Evolutionary conservation across 1,284 basidiomycete species (phyloP).

Genomic region (Cutaneotrichosporon daszewskae): DNA sequence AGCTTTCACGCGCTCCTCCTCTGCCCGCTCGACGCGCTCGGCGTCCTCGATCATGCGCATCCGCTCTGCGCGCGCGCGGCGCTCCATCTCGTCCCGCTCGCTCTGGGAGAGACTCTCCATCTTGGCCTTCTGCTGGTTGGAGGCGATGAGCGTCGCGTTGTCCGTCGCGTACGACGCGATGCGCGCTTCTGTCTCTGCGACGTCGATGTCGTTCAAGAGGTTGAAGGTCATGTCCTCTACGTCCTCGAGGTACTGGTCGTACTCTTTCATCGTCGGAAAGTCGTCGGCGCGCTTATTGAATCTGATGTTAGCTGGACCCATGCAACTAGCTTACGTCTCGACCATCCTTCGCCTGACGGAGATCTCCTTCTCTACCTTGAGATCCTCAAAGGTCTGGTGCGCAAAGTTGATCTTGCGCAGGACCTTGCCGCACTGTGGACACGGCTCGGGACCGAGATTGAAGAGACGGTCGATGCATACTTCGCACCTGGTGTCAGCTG

Average conservation of each 20-base stretch:
- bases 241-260: constrained; percentile 94
- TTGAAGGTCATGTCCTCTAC: constrained; percentile 97
- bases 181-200: constrained; percentile 75
- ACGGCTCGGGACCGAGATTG: constrained; percentile 91
- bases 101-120: constrained; percentile 45
- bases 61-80: constrained; percentile 61
- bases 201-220: constrained; percentile 83
- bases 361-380: constrained; percentile 94
- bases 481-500: constrained; percentile 68
- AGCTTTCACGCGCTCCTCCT: constrained; percentile 40
- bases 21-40: constrained; percentile 57
- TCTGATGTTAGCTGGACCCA: constrained; percentile 49
- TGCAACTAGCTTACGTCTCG: constrained; percentile 59
- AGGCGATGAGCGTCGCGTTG: constrained; percentile 74
- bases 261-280: constrained; percentile 72
- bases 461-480: constrained; percentile 96
- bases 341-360: constrained; percentile 77
- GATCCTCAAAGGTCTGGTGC: constrained; percentile 94
- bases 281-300: constrained; percentile 92
- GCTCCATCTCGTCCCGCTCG: constrained; percentile 66
- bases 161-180: constrained; percentile 72
- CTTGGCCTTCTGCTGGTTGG: constrained; percentile 64
- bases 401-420: constrained; percentile 89
- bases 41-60: constrained; percentile 60
- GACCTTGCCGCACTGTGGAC: constrained; percentile 86